A percentile compares a stretch with the other conserved stretches of the same genome.
These are phyloP conservation scores for Brassica juncea DNA, from an alignment of 345 rosid genomes.

Conservation along the genomic window DNA sequence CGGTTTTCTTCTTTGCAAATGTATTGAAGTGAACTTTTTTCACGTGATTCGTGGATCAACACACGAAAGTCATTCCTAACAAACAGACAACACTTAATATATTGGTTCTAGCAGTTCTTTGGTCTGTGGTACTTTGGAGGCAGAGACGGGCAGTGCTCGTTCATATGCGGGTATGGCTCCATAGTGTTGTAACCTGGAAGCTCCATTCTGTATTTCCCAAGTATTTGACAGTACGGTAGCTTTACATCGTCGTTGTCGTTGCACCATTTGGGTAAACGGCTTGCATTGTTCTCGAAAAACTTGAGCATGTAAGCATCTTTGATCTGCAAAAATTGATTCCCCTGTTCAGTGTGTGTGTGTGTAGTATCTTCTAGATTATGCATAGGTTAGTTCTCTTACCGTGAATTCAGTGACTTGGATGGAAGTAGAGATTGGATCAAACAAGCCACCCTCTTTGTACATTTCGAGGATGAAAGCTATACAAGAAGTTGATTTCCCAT, in stretches of 20 bases:
- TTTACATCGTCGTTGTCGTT: conserved; percentile 71
- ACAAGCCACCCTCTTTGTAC: conserved; percentile 95
- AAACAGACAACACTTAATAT: conserved; percentile 9
- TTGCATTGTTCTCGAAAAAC: conserved; percentile 74
- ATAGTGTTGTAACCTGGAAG: conserved; percentile 82
- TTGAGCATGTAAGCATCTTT: conserved; percentile 84
- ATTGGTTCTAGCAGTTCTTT: conserved; percentile 54
- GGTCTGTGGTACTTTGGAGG: conserved; percentile 82
- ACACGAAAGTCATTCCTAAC: conserved; percentile 27
- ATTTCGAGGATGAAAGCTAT: conserved; percentile 88
- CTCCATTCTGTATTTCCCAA: conserved; percentile 92
- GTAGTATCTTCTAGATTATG: conserved; percentile 11
- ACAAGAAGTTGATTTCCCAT: conserved; percentile 94
- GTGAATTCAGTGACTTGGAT: conserved; percentile 97
- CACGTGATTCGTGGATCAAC: conserved; percentile 5
- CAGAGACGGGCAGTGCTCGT: conserved; percentile 82
- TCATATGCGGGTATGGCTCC: conserved; percentile 91
- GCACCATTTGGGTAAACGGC: conserved; percentile 93
- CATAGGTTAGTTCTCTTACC: conserved; percentile 51
- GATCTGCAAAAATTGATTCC: conserved; percentile 47
- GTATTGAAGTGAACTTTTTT: not conserved
- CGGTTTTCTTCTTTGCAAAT: not conserved
- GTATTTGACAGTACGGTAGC: conserved; percentile 88
- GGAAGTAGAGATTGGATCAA: conserved; percentile 60
- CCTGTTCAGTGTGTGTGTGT: conserved; percentile 2